These are phyloP conservation scores for Tylopilus balloui DNA, from an alignment of 768 basidiomycete species.

Conservation along the genomic window DNA sequence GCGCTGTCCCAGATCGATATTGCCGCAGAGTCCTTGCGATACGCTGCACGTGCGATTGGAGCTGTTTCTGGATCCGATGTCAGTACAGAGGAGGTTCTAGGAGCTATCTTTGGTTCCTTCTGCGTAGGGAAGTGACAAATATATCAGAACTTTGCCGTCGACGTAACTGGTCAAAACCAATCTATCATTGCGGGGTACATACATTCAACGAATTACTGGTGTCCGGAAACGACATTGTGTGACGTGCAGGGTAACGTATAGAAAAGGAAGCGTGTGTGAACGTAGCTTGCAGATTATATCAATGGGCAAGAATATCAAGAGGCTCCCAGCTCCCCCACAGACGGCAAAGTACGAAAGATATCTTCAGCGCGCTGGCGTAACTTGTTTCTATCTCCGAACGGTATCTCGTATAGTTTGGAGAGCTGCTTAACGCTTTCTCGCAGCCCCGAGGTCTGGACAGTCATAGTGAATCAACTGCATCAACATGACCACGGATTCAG, in stretches of 20 bases:
- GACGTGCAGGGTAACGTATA: not conserved
- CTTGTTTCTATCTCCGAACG: slow-evolving; percentile 28
- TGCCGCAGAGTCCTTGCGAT: slow-evolving; percentile 83
- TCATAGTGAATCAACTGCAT: not conserved
- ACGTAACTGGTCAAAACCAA: not conserved
- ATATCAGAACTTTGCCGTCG: not conserved
- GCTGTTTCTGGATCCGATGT: slow-evolving; percentile 71
- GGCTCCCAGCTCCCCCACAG: not conserved
- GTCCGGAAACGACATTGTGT: not conserved
- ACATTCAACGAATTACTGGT: not conserved
- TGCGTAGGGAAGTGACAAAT: slow-evolving; percentile 74
- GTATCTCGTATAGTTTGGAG: slow-evolving; percentile 26
- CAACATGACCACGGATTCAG: not conserved
- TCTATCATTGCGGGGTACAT: slow-evolving; percentile 1
- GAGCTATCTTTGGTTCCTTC: slow-evolving; percentile 79
- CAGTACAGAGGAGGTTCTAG: slow-evolving; percentile 78
- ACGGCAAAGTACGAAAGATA: slow-evolving; percentile 16
- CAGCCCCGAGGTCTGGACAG: slow-evolving; percentile 17
- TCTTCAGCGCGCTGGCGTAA: slow-evolving; percentile 22
- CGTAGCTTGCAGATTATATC: not conserved
- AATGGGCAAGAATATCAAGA: not conserved
- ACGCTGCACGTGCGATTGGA: slow-evolving; percentile 80
- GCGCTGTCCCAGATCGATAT: slow-evolving; percentile 70
- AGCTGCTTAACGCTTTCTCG: slow-evolving; percentile 22
- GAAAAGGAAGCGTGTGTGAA: slow-evolving; percentile 7